Evolutionary conservation across 1,284 basidiomycete species (phyloP).

Genomic region (Irpex sp.): DNA sequence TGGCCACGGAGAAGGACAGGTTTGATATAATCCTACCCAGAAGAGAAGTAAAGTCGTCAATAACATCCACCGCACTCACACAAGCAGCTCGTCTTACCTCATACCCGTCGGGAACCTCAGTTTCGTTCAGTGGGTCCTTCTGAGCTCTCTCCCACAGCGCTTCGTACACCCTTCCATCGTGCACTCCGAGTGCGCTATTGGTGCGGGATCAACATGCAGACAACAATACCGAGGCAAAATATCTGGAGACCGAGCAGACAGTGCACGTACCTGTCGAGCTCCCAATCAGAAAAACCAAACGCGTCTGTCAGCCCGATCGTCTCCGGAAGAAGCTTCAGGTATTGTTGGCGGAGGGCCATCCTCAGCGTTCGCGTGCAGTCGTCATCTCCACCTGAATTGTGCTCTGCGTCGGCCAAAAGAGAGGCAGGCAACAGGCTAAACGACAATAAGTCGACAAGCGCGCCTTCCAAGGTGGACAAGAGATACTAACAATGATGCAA

Average conservation of each 20-base stretch:
- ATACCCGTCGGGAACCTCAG: slow-evolving; percentile 50
- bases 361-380: slow-evolving; percentile 54
- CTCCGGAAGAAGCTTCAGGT: slow-evolving; percentile 58
- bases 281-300: slow-evolving; percentile 78
- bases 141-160: slow-evolving; percentile 63
- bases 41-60: neutral
- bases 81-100: slow-evolving; percentile 32
- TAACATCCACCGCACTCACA: neutral
- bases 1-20: slow-evolving; percentile 46
- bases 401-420: neutral
- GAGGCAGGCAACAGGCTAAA: slow-evolving; percentile 34
- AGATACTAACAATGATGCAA: slow-evolving; percentile 47
- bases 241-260: neutral
- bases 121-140: slow-evolving; percentile 60
- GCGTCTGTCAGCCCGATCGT: slow-evolving; percentile 71
- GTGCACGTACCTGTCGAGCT: slow-evolving; percentile 59
- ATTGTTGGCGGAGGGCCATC: slow-evolving; percentile 45
- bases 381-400: slow-evolving; percentile 11
- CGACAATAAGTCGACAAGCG: slow-evolving; percentile 55
- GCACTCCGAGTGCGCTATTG: slow-evolving; percentile 57
- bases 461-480: slow-evolving; percentile 52
- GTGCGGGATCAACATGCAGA: neutral
- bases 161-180: slow-evolving; percentile 68
- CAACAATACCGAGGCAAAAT: neutral
- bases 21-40: slow-evolving; percentile 41